These are phyloP conservation scores for Clitoria ternatea DNA, from an alignment of 306 rosid genomes.

Conservation along the genomic window DNA sequence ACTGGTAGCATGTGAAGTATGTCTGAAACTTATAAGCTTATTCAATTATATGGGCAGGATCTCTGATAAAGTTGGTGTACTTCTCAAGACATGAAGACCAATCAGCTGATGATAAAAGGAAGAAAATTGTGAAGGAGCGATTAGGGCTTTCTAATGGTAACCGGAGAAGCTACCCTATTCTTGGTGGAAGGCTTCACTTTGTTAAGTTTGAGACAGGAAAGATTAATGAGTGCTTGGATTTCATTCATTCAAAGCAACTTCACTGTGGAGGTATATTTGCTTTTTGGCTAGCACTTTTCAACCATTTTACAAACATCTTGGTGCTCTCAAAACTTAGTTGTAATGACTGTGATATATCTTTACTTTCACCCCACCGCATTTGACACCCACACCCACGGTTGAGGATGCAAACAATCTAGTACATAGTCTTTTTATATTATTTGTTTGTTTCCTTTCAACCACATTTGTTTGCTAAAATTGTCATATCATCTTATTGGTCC, in stretches of 20 bases:
- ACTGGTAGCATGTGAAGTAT: conserved; percentile 1
- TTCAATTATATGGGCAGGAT: conserved; percentile 54
- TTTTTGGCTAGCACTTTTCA: too few relatives aligned
- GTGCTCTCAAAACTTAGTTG: too few relatives aligned
- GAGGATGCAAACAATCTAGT: too few relatives aligned
- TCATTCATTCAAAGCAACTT: conserved; percentile 90
- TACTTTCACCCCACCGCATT: too few relatives aligned
- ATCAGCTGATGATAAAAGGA: conserved; percentile 69
- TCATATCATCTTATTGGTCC: conserved; percentile 9
- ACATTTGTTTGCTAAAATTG: background rate
- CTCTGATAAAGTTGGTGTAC: conserved; percentile 93
- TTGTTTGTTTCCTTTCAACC: too few relatives aligned
- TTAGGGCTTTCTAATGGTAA: conserved; percentile 68
- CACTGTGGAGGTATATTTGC: conserved; percentile 83
- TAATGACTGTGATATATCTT: too few relatives aligned
- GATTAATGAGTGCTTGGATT: conserved; percentile 91
- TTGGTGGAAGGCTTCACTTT: conserved; percentile 98
- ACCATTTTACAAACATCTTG: too few relatives aligned
- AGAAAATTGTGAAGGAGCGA: conserved; percentile 58
- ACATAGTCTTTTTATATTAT: too few relatives aligned
- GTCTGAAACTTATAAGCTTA: conserved; percentile 15
- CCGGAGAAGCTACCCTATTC: conserved; percentile 92
- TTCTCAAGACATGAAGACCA: conserved; percentile 87
- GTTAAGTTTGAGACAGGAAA: conserved; percentile 95
- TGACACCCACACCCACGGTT: too few relatives aligned